Conservation (phyloP, 129 eudicot species). For the Centella asiatica region DNA sequence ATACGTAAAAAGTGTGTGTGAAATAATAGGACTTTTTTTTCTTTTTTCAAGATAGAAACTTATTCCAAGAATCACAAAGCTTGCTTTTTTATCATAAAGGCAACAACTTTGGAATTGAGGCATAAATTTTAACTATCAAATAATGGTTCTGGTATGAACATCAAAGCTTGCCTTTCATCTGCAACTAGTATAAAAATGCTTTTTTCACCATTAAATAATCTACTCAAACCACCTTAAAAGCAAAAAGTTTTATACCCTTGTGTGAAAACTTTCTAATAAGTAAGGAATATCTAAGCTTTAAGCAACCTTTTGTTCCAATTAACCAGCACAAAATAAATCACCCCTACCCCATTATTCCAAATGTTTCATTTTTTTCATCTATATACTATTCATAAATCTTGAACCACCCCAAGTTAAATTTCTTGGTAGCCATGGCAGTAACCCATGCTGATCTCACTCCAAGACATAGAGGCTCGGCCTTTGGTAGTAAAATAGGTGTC, state of each 20-base stretch:
- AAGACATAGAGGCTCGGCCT: conserved; percentile 29
- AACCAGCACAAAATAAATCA: conserved; percentile 79
- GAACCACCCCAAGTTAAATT: conserved; percentile 2
- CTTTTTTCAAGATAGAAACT: too few relatives aligned
- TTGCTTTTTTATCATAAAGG: too few relatives aligned
- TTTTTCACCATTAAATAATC: conserved; percentile 2
- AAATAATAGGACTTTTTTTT: too few relatives aligned
- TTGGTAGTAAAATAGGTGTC: conserved; percentile 68
- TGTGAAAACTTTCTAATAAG: conserved; percentile 30
- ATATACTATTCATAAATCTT: conserved; percentile 3
- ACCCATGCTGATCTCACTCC: conserved; percentile 94
- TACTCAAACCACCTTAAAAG: conserved; percentile 5
- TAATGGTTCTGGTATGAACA: too few relatives aligned
- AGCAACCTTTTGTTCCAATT: conserved; percentile 97
- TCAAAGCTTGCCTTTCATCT: too few relatives aligned
- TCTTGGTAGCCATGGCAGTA: conserved; percentile 39
- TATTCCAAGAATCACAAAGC: too few relatives aligned
- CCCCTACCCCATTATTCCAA: not conserved
- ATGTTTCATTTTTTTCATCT: conserved; percentile 1
- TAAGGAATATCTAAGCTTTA: conserved; percentile 69
- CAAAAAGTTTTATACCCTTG: conserved; percentile 12
- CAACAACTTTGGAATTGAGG: too few relatives aligned
- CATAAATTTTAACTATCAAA: too few relatives aligned
- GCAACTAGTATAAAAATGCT: not conserved
- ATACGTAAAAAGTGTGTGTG: too few relatives aligned